These are phyloP conservation scores for Solanum clarkiae DNA, from an alignment of 257 asterid genomes.

Conservation along the genomic window DNA sequence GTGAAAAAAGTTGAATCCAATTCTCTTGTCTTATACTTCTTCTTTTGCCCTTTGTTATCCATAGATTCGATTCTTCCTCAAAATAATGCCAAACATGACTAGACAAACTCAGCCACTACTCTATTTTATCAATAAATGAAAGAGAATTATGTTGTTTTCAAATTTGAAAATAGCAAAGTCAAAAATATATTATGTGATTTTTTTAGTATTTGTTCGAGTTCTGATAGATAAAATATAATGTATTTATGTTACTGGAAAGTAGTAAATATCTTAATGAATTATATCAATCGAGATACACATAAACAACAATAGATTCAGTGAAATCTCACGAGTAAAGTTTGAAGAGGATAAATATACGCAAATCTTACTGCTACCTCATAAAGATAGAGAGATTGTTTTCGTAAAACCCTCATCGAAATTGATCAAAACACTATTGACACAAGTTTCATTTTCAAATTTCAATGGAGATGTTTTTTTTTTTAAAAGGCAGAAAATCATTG, in stretches of 20 bases:
- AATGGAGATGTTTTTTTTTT: neutral
- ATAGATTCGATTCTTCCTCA: neutral
- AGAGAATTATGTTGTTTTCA: accelerated
- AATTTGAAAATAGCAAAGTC: neutral
- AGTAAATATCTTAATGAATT: neutral
- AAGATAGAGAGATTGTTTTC: no score
- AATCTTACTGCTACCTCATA: no score
- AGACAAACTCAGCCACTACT: neutral
- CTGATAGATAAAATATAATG: no score
- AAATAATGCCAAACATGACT: neutral
- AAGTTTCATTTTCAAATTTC: neutral
- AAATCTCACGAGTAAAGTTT: no score
- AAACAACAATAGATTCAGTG: neutral
- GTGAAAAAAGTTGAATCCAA: constrained; percentile 32
- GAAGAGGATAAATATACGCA: no score
- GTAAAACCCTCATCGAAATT: neutral
- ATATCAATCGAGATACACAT: neutral
- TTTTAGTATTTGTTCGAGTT: neutral
- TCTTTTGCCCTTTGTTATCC: neutral
- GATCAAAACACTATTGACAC: neutral
- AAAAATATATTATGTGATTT: neutral
- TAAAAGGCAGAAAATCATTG: neutral
- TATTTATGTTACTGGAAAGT: neutral
- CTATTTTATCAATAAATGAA: neutral
- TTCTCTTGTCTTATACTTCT: constrained; percentile 10